Conservation (phyloP, 192 early-diverging fungal species). For the Coemansia asiatica region DNA sequence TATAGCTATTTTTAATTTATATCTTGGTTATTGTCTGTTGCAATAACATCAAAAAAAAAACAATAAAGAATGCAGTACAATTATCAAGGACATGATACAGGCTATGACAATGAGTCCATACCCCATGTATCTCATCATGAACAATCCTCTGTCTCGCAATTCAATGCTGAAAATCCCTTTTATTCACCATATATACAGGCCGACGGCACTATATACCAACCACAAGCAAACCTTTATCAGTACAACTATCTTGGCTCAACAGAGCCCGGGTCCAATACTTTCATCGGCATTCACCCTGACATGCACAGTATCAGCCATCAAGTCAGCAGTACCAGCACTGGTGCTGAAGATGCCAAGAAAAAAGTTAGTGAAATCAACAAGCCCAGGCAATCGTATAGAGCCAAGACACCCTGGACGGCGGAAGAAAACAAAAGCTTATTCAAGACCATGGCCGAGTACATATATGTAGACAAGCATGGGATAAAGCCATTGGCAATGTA, state of each 20-base stretch:
- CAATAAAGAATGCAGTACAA: neutral
- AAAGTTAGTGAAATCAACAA: neutral
- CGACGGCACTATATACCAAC: neutral
- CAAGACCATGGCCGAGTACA: constrained; percentile 51
- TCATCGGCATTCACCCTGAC: neutral
- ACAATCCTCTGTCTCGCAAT: neutral
- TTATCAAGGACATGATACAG: neutral
- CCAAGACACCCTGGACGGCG: constrained; percentile 43
- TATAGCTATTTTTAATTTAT: too few relatives aligned
- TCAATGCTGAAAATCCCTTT: constrained; percentile 1
- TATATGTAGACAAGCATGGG: constrained; percentile 40
- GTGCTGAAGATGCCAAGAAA: neutral
- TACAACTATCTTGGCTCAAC: neutral
- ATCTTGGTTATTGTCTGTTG: too few relatives aligned
- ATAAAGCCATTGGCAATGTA: constrained; percentile 47
- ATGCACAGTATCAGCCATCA: neutral
- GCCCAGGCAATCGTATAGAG: constrained; percentile 5
- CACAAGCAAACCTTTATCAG: neutral
- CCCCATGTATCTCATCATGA: neutral
- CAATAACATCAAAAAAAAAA: too few relatives aligned
- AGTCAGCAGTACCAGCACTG: neutral
- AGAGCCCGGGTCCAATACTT: neutral
- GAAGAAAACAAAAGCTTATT: constrained; percentile 39
- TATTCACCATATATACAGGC: neutral
- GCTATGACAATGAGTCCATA: neutral